Evolutionary conservation across 1,139 yeast genomes (phyloP), one percentile per base, ranked within the genome.

Genomic region (Saccharomyces pastorianus): DNA sequence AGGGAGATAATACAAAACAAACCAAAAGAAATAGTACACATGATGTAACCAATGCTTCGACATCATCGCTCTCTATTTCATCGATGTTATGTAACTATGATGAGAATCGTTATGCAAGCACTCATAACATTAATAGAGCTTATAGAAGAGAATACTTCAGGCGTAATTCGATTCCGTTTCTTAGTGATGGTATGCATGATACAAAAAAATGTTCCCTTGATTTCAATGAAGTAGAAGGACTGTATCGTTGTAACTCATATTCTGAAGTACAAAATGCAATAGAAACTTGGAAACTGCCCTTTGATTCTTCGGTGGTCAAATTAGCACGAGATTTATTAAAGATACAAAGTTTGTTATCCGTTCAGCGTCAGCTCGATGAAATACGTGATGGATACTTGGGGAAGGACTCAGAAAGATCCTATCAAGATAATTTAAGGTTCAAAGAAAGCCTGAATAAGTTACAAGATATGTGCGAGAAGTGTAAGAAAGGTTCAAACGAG

Each of bases 201-300:
- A 31, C 48, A n/a, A 13, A 41, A 23, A 27, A 25, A 31, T 17
- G 17, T 14, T n/a, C 20, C 2, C 11, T 26, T 11, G 47, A 49
- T 34, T 13, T 32, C 14, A 32, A n/a, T 13, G 47, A 32, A 6
- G 20, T 44, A n/a, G 23, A 20, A 26, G 49, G 47, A 20, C 50
- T 59, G 20, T 56, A 61, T 49, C 57, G 66, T 23, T 60, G 76
- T 49, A 61, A 68, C 47, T 80, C 85, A 56, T 73, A 74, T 50
- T 77, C 85, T 1, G 59, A 68, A 23, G 68, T 80, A 8, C 81
- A 78, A 42, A 74, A 72, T 6, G 64, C 68, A 1, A 58, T 76
- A 1, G 60, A 69, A 31, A 60, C 57, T 17, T 73, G 75, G 74
- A 59, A 59, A 0, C 50, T 60, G 28, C 71, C 74, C 7, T 69